Evolutionary conservation across 2,329 filamentous ascomycete species (phyloP).

Genomic region (Penicillium sp.): DNA sequence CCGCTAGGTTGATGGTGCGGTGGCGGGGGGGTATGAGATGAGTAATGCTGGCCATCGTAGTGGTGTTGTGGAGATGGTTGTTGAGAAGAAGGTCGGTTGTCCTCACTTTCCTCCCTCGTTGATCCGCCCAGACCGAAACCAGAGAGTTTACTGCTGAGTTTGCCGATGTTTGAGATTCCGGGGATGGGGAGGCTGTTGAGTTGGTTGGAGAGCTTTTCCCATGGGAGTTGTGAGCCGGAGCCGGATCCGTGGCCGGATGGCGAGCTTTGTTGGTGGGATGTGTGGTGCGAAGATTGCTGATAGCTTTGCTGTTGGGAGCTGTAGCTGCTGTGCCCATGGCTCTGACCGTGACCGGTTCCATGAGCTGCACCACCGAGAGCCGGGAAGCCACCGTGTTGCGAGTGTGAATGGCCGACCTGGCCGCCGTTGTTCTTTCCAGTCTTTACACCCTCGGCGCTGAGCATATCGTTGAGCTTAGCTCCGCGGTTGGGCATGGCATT

Average conservation of each 20-base stretch:
- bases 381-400: constrained; percentile 31
- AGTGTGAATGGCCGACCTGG: constrained; percentile 38
- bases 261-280: constrained; percentile 15
- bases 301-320: constrained; percentile 23
- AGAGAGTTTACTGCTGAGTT: constrained; percentile 39
- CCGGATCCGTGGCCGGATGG: neutral
- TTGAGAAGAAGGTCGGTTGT: constrained; percentile 3
- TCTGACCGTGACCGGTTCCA: neutral
- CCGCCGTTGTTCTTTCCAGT: constrained; percentile 70
- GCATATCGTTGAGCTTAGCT: constrained; percentile 71
- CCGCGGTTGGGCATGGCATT: constrained; percentile 70
- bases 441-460: constrained; percentile 83
- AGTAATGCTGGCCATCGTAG: constrained; percentile 9
- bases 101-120: constrained; percentile 24
- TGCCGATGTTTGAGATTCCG: constrained; percentile 44
- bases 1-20: constrained; percentile 9
- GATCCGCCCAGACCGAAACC: constrained; percentile 35
- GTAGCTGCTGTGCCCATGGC: constrained; percentile 31
- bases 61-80: constrained; percentile 7
- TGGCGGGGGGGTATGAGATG: constrained; percentile 8
- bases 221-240: constrained; percentile 32
- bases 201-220: constrained; percentile 34
- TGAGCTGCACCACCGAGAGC: constrained; percentile 28
- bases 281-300: constrained; percentile 23
- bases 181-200: constrained; percentile 38